phyloP scores from a whole-genome alignment of 2,329 filamentous ascomycete species.

The Cordyceps tenuipes region DNA sequence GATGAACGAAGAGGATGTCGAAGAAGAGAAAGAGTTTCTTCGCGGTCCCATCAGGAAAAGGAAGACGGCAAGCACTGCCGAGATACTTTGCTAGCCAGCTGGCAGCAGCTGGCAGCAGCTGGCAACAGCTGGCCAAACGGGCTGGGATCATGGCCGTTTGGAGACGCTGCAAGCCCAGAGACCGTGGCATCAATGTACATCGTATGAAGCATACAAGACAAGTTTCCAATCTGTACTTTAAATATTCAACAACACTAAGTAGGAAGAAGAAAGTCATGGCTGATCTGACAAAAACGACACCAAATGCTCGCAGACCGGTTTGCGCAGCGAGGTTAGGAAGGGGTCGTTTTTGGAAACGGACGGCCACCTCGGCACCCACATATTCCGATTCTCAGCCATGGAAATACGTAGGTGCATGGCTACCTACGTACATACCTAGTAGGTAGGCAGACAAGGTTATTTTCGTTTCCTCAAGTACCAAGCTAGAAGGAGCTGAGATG shows the following conservation, averaged over 20 bases:
- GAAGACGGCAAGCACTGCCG: background rate
- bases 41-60: background rate
- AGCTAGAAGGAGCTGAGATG: background rate
- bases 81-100: background rate
- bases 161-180: background rate
- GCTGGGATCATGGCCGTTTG: background rate
- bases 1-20: background rate
- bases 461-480: background rate
- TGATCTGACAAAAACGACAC: background rate
- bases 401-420: background rate
- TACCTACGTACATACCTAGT: no score
- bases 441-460: background rate
- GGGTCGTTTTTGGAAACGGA: background rate
- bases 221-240: background rate
- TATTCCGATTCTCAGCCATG: background rate
- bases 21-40: background rate
- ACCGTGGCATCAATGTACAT: no score
- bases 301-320: background rate
- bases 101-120: slow-evolving; percentile 11
- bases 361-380: background rate
- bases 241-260: background rate
- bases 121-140: background rate
- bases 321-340: background rate
- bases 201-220: background rate
- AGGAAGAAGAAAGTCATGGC: background rate